Evolutionary conservation across 306 rosid genomes (phyloP).

Genomic region (Cajanus cajan): DNA sequence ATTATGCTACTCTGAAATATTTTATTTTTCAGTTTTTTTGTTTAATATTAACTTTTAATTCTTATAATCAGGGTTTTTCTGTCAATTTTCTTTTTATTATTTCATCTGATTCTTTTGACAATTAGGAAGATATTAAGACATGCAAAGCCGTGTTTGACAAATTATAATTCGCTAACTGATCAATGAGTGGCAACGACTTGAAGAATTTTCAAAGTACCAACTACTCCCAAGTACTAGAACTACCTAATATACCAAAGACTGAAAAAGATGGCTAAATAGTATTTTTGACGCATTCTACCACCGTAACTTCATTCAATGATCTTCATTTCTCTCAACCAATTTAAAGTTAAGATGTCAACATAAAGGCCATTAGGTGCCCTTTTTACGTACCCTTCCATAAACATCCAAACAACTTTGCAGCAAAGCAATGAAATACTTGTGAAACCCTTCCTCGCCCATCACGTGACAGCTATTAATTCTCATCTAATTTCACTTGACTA

Average conservation of each 20-base stretch:
- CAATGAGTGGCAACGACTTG: background rate
- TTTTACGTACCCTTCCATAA: constrained; percentile 20
- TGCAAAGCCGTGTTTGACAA: background rate
- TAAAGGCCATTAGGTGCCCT: constrained; percentile 20
- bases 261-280: background rate
- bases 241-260: background rate
- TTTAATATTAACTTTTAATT: no score
- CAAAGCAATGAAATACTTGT: constrained; percentile 40
- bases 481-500: constrained; percentile 41
- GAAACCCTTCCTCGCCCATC: constrained; percentile 33
- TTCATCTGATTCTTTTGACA: background rate
- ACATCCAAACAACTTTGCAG: constrained; percentile 36
- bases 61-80: no score
- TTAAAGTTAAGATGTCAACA: constrained; percentile 10
- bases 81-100: background rate
- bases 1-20: no score
- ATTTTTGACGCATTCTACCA: constrained; percentile 27
- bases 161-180: background rate
- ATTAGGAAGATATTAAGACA: background rate
- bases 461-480: constrained; percentile 51
- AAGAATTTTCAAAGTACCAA: constrained; percentile 12
- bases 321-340: constrained; percentile 38
- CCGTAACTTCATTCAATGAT: constrained; percentile 25
- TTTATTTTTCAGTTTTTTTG: no score
- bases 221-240: background rate